Base-by-base conservation (phyloP, 805 yeast species). In the Starmerella scarabaei region DNA sequence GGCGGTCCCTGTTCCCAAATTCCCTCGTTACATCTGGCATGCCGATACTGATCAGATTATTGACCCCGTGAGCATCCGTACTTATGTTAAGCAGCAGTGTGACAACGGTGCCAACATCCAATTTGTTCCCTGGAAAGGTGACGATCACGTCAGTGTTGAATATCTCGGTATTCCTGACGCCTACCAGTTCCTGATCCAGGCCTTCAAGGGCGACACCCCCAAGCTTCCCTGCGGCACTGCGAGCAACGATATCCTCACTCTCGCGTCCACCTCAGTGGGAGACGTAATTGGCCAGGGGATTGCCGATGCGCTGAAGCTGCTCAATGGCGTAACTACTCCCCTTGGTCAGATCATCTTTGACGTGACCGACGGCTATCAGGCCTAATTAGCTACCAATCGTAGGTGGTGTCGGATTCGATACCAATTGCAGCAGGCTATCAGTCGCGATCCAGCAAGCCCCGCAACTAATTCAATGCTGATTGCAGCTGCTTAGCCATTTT, bases 1-100 rank as follows among this genome's bases (percentile, higher is more conserved):
- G 39, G 50, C 47, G 12, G 45, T 33, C 8, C 14, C 46, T 12
- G 34, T 38, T 6, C 55, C 55, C 3, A 37, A 27, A 12, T 38
- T 43, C 28, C 57, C 56, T 4, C 36, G 53, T 26, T 51, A 33
- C 37, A 47, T 53, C 21, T 51, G 42, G 45, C 55, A 53, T 30
- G 53, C 55, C 14, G 38, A 24, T 12, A 15, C 18, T 9, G 57
- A 53, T 31, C 52, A 51, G 32, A 41, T 53, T 31, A 49, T 50
- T 24, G 50, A 51, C 11, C 21, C 35, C 33, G 40, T 21, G 5
- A 28, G 31, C 15, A 54, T 51, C 14, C 46, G 48, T n/a, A 19
- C 32, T 19, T 41, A 37, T 24, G 37, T 41, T 11, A 20, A 18
- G 8, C 33, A 41, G 35, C 41, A 38, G 36, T 43, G 47, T 19